These are phyloP conservation scores for Penicillium odoratum DNA, from an alignment of 495 filamentous ascomycete species.

Conservation along the genomic window DNA sequence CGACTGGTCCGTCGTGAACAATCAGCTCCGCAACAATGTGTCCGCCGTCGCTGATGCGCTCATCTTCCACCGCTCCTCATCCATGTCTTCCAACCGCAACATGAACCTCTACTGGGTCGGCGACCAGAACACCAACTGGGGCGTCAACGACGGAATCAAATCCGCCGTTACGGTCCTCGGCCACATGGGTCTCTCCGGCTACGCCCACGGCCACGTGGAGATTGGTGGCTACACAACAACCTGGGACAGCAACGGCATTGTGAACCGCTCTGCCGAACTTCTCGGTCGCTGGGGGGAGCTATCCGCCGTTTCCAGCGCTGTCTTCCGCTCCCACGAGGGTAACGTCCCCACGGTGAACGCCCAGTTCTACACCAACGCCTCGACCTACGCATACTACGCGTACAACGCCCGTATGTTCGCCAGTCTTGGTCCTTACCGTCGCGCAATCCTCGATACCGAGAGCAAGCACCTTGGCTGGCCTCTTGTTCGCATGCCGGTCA, in stretches of 20 bases:
- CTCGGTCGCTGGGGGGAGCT: conserved; percentile 29
- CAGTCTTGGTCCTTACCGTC: conserved; percentile 24
- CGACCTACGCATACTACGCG: conserved; percentile 22
- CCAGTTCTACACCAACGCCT: conserved; percentile 26
- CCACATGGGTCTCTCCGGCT: conserved; percentile 30
- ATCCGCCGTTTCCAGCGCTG: conserved; percentile 22
- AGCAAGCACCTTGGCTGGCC: conserved; percentile 26
- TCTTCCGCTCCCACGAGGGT: conserved; percentile 29
- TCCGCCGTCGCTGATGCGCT: conserved; percentile 21
- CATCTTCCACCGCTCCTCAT: conserved; percentile 25
- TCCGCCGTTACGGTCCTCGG: conserved; percentile 27
- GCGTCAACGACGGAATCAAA: conserved; percentile 30
- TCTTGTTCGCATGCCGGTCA: conserved; percentile 27
- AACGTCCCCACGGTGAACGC: conserved; percentile 26
- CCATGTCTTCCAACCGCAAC: conserved; percentile 22
- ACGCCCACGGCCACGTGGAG: conserved; percentile 25
- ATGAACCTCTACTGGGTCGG: conserved; percentile 32
- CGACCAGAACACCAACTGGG: conserved; percentile 28
- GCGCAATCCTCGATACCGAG: conserved; percentile 25
- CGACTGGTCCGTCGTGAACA: conserved; percentile 26
- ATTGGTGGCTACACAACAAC: conserved; percentile 30
- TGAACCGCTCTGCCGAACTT: conserved; percentile 27
- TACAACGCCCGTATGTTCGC: conserved; percentile 30
- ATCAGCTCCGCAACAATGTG: conserved; percentile 20
- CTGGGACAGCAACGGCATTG: conserved; percentile 17